Evolutionary conservation across 345 rosid species (phyloP), one percentile per base, ranked within the genome.

Genomic region (Citrus hindsii): DNA sequence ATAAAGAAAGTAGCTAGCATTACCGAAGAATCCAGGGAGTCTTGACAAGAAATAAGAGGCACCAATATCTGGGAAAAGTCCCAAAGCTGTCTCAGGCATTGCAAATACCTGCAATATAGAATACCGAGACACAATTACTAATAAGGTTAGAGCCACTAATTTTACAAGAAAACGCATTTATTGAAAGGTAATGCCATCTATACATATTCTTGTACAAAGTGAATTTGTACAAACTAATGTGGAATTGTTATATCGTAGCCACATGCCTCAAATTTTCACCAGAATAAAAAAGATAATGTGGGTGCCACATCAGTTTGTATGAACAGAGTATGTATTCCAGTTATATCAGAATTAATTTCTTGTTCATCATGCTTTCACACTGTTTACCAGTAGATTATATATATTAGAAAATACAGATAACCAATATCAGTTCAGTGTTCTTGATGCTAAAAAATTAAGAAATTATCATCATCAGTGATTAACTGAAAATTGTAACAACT

Each of bases 21-120:
- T 91, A 93, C 97, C 95, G 75, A 91, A 90, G 86, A 88, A 93
- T 37, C 97, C 96, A 4, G 95, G 93, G 67, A 94, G 95, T 80
- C 97, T 90, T 76, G 97, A 88, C 88, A 94, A 86, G 90, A 87
- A 91, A 79, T 87, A 94, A 5, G 98, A 90, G 76, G 94, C 93
- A 59, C 96, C 97, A 35, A 91, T 76, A 85, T 94, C 98, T 55
- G 96, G 98, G 83, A 94, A 92, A 85, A 92, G 96, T 33, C 94
- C 96, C 30, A 94, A 80, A 59, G 91, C 91, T 74, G 96, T 90
- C 82, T 94, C 97, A 72, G 95, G 97, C 97, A 92, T 94, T 70
- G 97, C 94, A 87, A 94, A 92, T 70, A 90, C 78, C 98, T 94
- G 85, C 81, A 80, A 51, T 21, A 33, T 74, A 64, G 68, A 74